These are phyloP conservation scores for Trametes versicolor DNA, from an alignment of 1,284 basidiomycete species.

Conservation along the genomic window DNA sequence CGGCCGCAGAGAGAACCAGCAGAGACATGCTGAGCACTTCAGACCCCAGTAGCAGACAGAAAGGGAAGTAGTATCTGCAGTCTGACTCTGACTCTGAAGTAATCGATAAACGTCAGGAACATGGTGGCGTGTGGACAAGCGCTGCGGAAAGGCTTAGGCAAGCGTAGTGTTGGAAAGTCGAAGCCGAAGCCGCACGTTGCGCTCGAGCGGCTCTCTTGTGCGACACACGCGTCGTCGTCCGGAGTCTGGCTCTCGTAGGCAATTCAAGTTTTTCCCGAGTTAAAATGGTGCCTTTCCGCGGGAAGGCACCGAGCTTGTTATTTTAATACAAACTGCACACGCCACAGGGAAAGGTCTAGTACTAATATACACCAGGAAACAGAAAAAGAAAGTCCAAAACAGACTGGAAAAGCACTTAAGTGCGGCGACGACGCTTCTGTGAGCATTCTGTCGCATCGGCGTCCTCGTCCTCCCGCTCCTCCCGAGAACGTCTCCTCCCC, in stretches of 20 bases:
- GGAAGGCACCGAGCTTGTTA: no score
- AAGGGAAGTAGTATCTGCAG: no score
- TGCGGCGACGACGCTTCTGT: not conserved
- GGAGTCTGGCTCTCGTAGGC: no score
- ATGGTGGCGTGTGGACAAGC: slow-evolving; percentile 2
- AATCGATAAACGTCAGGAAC: slow-evolving; percentile 5
- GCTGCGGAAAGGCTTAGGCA: slow-evolving; percentile 5
- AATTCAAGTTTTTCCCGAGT: not conserved
- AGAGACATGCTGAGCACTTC: slow-evolving; percentile 50
- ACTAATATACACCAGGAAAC: not conserved
- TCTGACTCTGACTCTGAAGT: no score
- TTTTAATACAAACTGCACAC: slow-evolving; percentile 15
- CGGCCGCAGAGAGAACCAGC: slow-evolving; percentile 60
- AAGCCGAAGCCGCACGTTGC: not conserved
- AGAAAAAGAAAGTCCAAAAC: not conserved
- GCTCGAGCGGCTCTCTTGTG: no score
- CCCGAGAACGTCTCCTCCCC: not conserved
- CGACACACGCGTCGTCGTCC: no score
- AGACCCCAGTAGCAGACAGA: no score
- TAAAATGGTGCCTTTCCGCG: no score
- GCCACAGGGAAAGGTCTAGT: slow-evolving; percentile 1
- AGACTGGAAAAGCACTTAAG: not conserved
- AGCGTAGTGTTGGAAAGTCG: slow-evolving; percentile 7
- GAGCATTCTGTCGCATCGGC: not conserved
- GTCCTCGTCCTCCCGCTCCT: not conserved